phyloP scores from a whole-genome alignment of 202 grass and related monocot species.

The Setaria viridis region DNA sequence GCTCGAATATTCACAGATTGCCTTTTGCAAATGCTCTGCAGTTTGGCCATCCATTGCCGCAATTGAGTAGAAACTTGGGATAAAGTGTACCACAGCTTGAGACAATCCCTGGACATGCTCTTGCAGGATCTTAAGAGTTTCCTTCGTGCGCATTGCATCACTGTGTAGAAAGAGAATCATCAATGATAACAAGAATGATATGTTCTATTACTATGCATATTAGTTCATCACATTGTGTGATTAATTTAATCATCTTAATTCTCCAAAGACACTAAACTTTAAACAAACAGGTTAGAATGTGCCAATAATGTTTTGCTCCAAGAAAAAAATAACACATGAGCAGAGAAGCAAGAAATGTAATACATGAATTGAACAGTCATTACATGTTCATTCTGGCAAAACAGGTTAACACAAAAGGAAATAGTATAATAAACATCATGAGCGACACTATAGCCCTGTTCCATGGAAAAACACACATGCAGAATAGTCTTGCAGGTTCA shows the following conservation, averaged over 20 bases:
- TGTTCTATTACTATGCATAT: neutral
- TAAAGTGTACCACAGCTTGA: slow-evolving; percentile 75
- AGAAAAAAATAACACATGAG: neutral
- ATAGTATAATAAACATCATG: neutral
- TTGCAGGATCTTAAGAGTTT: slow-evolving; percentile 88
- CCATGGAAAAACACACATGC: neutral
- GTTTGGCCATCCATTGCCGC: slow-evolving; percentile 99
- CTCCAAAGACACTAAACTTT: neutral
- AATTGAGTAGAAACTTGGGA: slow-evolving; percentile 97
- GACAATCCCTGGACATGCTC: slow-evolving; percentile 74
- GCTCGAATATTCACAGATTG: slow-evolving; percentile 77
- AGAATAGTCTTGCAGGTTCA: neutral
- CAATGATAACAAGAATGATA: slow-evolving; percentile 20
- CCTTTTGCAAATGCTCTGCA: slow-evolving; percentile 90
- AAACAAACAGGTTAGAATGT: neutral
- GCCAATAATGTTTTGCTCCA: neutral
- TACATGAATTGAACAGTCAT: neutral
- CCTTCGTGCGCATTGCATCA: slow-evolving; percentile 88
- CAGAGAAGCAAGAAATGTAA: neutral
- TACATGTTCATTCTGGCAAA: neutral
- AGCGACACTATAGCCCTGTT: neutral
- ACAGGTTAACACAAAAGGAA: neutral
- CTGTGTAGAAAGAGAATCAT: slow-evolving; percentile 44
- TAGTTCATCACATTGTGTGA: neutral
- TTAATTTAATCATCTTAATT: slow-evolving; percentile 28